Evolutionary conservation across 495 filamentous ascomycete genomes (phyloP), one percentile per base, ranked within the genome.

Genomic region (Penicillium mononematosum): DNA sequence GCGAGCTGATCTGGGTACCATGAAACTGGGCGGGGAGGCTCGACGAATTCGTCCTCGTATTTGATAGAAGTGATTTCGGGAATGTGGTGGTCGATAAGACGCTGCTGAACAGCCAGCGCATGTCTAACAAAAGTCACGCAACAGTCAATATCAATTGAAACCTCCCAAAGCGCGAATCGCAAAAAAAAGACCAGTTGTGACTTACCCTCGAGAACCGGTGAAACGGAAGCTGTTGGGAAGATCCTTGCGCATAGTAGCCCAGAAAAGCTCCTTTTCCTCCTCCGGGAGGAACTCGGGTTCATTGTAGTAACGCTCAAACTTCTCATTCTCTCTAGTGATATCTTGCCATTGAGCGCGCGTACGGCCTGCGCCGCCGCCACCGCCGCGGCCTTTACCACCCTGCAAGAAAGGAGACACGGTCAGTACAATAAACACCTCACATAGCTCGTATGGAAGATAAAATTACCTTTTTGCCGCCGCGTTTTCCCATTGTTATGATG

Each of bases 151-250:
- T 60, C 45, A 41, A 12, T 55, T 43, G 45, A 27, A 41, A 11
- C 14, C 39, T 31, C 19, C 17, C 11, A 16, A 32, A 29, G 58
- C 51, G 41, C 32, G 19, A 50, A 39, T 49, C 42, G 32, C 41
- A 53, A 20, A 48, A 48, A 48, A 50, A 22, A 7, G 31, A 14
- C 12, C 24, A 45, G 55, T 34, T 39, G 22, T 9, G 22, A 74
- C 75, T 39, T 83, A 86, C 87, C 87, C 88, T 79, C 90, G 91
- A 3, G 91, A 96, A 7, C 94, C 93, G 48, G 91, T 90, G 73
- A 98, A 98, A 36, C 95, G 83, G 79, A 97, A 98, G 71, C 90
- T 95, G 75, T 94, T 97, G 45, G 94, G 94, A 2, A 98, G 79
- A 63, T 96, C 92, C 60, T 85, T 78, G 55, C 83, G 81, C 61